phyloP scores from a whole-genome alignment of 2,329 filamentous ascomycete genomes.

The Stylonectria norvegica region DNA sequence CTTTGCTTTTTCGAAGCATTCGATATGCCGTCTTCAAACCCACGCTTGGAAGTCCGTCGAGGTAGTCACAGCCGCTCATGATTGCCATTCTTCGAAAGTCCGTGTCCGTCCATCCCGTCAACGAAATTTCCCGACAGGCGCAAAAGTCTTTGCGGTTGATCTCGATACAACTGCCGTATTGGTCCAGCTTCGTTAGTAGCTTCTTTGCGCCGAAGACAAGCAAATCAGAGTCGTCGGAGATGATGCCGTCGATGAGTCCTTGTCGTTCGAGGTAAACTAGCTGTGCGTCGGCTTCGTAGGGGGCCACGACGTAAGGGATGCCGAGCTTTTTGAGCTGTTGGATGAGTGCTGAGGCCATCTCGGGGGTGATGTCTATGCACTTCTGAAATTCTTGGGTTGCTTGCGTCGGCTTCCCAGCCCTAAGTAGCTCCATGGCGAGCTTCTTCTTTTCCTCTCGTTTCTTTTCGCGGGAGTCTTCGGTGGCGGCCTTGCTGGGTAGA shows the following conservation, averaged over 20 bases:
- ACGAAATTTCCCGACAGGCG: conserved; percentile 78
- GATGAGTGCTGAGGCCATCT: conserved; percentile 90
- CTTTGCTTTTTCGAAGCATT: conserved; percentile 85
- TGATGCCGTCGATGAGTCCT: conserved; percentile 78
- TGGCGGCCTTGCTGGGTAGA: conserved; percentile 86
- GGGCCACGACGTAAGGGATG: conserved; percentile 87
- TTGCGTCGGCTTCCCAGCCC: conserved; percentile 74
- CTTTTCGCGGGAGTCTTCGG: conserved; percentile 73
- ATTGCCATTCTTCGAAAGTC: conserved; percentile 97
- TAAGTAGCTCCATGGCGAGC: conserved; percentile 73
- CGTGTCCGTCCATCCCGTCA: conserved; percentile 86
- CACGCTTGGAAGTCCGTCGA: conserved; percentile 79
- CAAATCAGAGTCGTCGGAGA: conserved; percentile 95
- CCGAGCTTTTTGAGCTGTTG: conserved; percentile 80
- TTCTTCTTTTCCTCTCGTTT: conserved; percentile 74
- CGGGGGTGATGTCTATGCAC: conserved; percentile 89
- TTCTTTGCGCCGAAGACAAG: conserved; percentile 91
- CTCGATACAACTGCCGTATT: conserved; percentile 89
- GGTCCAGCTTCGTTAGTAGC: conserved; percentile 88
- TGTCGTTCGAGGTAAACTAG: conserved; percentile 88
- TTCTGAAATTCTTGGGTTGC: conserved; percentile 89
- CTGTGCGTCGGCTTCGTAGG: conserved; percentile 97
- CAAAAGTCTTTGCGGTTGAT: conserved; percentile 88
- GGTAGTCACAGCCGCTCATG: conserved; percentile 91
- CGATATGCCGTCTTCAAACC: conserved; percentile 93